These are phyloP conservation scores for Suillus paluster DNA, from an alignment of 768 basidiomycete genomes.

Conservation along the genomic window DNA sequence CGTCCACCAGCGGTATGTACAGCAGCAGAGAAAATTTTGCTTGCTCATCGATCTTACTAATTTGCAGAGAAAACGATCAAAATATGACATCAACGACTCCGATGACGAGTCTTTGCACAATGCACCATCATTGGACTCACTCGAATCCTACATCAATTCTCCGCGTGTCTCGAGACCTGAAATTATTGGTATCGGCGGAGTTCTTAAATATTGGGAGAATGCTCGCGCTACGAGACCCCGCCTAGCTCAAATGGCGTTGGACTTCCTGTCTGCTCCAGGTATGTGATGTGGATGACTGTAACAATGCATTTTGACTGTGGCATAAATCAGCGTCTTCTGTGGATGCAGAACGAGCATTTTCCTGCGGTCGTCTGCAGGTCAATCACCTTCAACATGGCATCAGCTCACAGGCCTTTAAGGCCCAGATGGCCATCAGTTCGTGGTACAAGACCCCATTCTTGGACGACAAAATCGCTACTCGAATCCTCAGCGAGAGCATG, in stretches of 20 bases:
- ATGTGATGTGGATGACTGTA: neutral
- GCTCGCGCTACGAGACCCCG: constrained; percentile 12
- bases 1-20: too few species aligned
- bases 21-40: too few species aligned
- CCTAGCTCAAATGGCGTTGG: constrained; percentile 28
- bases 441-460: neutral
- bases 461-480: neutral
- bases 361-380: too few species aligned
- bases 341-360: too few species aligned
- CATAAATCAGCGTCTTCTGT: neutral
- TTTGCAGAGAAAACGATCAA: neutral
- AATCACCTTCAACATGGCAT: too few species aligned
- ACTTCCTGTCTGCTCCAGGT: constrained; percentile 32
- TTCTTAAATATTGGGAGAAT: constrained; percentile 18
- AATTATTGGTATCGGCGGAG: constrained; percentile 20
- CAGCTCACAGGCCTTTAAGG: too few species aligned
- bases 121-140: neutral
- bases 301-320: too few species aligned
- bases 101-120: neutral
- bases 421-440: too few species aligned
- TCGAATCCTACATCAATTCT: too few species aligned
- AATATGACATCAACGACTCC: neutral
- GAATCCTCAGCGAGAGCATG: too few species aligned
- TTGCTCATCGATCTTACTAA: neutral
- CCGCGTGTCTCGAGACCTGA: too few species aligned